A percentile compares a stretch with the other conserved stretches of the same genome.
phyloP scores from a whole-genome alignment of 257 asterid species.

The Capsicum rhomboideum region DNA sequence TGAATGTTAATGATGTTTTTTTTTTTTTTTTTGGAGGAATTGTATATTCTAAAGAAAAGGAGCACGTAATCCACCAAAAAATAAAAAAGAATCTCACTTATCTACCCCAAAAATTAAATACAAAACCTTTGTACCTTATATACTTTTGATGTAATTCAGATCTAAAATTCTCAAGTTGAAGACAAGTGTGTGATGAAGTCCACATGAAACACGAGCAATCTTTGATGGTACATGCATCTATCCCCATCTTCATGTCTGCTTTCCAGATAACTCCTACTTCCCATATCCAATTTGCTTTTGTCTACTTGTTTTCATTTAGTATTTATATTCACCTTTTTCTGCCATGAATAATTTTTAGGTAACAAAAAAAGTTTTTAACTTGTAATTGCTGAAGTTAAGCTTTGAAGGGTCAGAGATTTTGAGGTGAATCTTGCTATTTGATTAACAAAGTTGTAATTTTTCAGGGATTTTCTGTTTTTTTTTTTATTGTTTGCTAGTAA shows the following conservation, averaged over 20 bases:
- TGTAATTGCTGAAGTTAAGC: neutral
- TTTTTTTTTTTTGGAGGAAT: too few species aligned
- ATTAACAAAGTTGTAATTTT: neutral
- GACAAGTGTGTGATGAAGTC: conserved; percentile 2
- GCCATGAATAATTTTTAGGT: too few species aligned
- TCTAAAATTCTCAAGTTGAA: neutral
- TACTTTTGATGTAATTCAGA: conserved; percentile 1
- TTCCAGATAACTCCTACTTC: neutral
- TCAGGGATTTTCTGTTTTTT: neutral
- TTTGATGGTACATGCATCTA: neutral
- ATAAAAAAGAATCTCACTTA: neutral
- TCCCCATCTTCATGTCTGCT: neutral
- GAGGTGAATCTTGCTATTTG: neutral
- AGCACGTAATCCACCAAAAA: neutral
- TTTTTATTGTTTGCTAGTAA: neutral
- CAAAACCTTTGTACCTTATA: neutral
- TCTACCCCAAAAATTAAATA: neutral
- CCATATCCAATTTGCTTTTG: neutral
- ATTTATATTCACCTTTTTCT: too few species aligned
- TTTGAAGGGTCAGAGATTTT: neutral
- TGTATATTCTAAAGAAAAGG: neutral
- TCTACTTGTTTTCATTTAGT: neutral
- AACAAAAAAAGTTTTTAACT: too few species aligned
- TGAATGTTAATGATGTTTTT: too few species aligned
- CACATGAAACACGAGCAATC: conserved; percentile 4